Evolutionary conservation across 306 rosid genomes (phyloP), one percentile per base, ranked within the genome.

Genomic region (Dicorynia guianensis): DNA sequence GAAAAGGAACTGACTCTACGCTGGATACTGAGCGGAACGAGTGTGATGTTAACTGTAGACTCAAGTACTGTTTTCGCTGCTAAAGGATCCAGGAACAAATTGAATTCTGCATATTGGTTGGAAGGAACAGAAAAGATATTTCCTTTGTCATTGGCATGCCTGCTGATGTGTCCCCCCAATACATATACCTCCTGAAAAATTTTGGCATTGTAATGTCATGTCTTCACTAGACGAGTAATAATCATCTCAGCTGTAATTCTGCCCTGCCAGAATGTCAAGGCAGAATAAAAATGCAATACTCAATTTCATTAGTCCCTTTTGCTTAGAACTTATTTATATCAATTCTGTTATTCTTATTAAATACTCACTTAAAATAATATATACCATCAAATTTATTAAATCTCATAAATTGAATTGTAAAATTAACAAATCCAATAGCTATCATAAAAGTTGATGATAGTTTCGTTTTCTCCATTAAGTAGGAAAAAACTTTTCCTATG

Each of bases 31-130:
- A 92, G 91, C 30, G 97, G 97, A 86, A 95, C 68, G 54, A 95
- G 90, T 47, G 87, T 90, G 79, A 95, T 83, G 74, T 84, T 83
- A 36, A 88, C 77, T 35, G 61, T 17, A 5, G 99, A 95, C 63
- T 84, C 78, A 30, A 90, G 82, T 15, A 95, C 93, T 0, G 68
- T 74, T 58, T 87, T 90, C 64, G 97, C 97, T 76, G 96, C 97
- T 34, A 87, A 52, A 34, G 99, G 99, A 62, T 95, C 97, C 46
- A 95, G 83, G 60, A 89, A 92, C 92, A 95, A 89, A 36, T 92
- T 92, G 88, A 92, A 87, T 76, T 95, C 99, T 65, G 96, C 97
- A 82, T 89, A 87, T 67, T 69, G 13, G 59, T 89, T 90, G 15
- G 96, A 90, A 48, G 97, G 89, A 75, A 87, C 71, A 6, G 97